These are phyloP conservation scores for Cornus florida DNA, from an alignment of 148 eudicot genomes.

Conservation along the genomic window DNA sequence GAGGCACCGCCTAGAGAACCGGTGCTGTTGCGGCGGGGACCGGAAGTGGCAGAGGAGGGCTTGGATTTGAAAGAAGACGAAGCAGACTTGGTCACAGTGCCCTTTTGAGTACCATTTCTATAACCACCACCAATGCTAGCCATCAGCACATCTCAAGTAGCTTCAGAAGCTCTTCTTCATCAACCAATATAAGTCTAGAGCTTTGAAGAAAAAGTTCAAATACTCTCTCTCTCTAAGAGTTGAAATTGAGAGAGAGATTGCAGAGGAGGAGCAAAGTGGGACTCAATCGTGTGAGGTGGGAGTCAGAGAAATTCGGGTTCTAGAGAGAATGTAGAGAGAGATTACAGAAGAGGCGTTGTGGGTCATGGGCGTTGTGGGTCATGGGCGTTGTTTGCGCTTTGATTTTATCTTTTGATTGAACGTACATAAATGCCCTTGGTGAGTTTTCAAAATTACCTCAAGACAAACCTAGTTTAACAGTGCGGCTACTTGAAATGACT, in stretches of 20 bases:
- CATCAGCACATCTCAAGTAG: slow-evolving; percentile 23
- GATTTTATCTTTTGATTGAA: not conserved
- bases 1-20: slow-evolving; percentile 31
- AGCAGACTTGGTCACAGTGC: slow-evolving; percentile 34
- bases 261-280: slow-evolving; percentile 1
- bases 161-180: not conserved
- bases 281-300: slow-evolving; percentile 4
- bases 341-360: not conserved
- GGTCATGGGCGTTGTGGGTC: slow-evolving; percentile 7
- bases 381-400: too few species aligned
- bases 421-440: not conserved
- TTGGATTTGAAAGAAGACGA: slow-evolving; percentile 61
- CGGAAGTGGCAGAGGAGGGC: slow-evolving; percentile 24
- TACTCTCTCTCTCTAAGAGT: not conserved
- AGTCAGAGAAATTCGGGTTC: not conserved
- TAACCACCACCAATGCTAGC: slow-evolving; percentile 25
- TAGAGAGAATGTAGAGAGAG: not conserved
- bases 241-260: slow-evolving; percentile 3
- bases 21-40: slow-evolving; percentile 57
- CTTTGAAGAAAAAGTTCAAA: not conserved
- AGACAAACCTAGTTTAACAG: too few species aligned
- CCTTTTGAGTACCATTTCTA: slow-evolving; percentile 31
- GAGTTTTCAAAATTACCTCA: not conserved
- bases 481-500: too few species aligned
- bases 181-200: not conserved